Evolutionary conservation across 2,329 filamentous ascomycete species (phyloP), one percentile per base, ranked within the genome.

Genomic region (Cladophialophora immunda): DNA sequence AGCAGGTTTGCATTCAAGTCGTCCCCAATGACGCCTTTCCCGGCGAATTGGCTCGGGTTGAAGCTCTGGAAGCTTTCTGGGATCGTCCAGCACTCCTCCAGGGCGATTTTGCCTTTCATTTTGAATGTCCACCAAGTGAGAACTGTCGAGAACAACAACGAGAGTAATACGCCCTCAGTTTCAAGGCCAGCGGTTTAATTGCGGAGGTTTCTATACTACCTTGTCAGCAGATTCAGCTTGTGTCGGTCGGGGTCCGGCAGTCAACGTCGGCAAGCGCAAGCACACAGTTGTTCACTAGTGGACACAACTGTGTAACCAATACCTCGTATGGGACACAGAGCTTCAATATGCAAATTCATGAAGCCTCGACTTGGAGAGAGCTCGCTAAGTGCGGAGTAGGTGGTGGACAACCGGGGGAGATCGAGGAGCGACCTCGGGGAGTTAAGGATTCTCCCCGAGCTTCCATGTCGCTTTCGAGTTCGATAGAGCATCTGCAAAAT

Each of bases 21-120:
- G 25, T 57, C 54, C 36, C n/a, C 64, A 19, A 52, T 64, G 38
- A 25, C 19, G 25, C 61, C 29, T 29, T 57, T 25, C 2, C 17
- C 53, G 9, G 17, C 30, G 9, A 47, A 47, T 13, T 47, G 41
- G n/a, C 13, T 15, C 58, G 52, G 52, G 52, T 29, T 34, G 27
- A 55, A 34, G 30, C 30, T 34, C 38, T 61, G 36, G 38, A 47
- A 47, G 41, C n/a, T 22, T 25, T 55, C 41, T 36, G 63, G 66
- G 38, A 64, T 50, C 17, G 52, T 66, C 47, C 65, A 59, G 50
- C 66, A 64, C 53, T 68, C 66, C 57, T 68, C 66, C n/a, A 68
- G 63, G 29, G 59, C 66, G 47, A 68, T 66, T 27, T 64, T 64
- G 61, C 61, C 61, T 25, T 54, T 53, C 61, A 64, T 64, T n/a